Percentiles rank a stretch among this genome's conserved stretches.
These are phyloP conservation scores for Lachnum nothofagi DNA, from an alignment of 2,329 filamentous ascomycete genomes.

Conservation along the genomic window DNA sequence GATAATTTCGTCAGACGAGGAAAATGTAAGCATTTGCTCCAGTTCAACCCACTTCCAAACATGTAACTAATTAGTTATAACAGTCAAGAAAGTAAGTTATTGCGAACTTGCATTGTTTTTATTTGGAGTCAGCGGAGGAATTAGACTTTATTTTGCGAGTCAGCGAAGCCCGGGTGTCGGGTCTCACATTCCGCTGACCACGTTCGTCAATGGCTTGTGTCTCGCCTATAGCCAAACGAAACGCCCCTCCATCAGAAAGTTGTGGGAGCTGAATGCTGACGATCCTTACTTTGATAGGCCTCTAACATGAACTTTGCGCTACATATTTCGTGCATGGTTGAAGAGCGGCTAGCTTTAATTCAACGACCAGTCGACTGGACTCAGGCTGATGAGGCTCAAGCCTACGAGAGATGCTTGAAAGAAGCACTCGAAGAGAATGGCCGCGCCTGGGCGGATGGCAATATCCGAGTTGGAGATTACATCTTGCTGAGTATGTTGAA, in stretches of 20 bases:
- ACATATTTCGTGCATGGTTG: conserved; percentile 64
- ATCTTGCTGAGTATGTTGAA: conserved; percentile 55
- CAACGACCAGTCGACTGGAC: conserved; percentile 59
- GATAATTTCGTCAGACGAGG: conserved; percentile 58
- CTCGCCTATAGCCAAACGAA: not conserved
- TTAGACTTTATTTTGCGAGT: too few species aligned
- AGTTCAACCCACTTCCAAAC: not conserved
- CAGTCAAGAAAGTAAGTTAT: conserved; percentile 37
- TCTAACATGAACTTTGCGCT: conserved; percentile 70
- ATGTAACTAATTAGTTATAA: conserved; percentile 1
- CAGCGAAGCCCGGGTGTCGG: too few species aligned
- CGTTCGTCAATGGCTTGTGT: conserved; percentile 4
- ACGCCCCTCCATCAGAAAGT: not conserved
- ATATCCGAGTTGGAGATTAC: conserved; percentile 61
- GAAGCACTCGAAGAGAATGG: conserved; percentile 58
- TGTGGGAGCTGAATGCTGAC: conserved; percentile 21
- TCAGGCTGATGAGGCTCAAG: conserved; percentile 61
- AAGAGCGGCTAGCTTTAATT: conserved; percentile 59
- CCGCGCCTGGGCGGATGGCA: conserved; percentile 54
- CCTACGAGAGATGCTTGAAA: conserved; percentile 61
- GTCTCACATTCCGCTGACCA: not conserved
- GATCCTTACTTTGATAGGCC: conserved; percentile 54
- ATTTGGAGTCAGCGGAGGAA: not conserved
- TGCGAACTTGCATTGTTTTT: too few species aligned
- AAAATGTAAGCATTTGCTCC: conserved; percentile 42